Base-by-base conservation (phyloP, 768 basidiomycete genomes). In the Mycena capillaripes region DNA sequence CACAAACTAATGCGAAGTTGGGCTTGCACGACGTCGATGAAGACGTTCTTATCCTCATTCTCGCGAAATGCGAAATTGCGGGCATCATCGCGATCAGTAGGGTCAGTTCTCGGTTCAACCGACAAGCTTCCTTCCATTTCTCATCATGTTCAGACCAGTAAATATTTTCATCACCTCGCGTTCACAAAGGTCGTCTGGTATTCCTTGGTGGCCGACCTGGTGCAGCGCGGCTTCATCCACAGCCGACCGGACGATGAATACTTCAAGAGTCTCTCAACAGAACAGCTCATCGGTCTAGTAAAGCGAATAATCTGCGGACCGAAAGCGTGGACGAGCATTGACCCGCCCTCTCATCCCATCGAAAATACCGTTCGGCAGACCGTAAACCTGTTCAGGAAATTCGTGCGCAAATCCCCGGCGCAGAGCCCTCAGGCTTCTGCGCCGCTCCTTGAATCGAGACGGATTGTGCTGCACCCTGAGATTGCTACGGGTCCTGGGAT, bases 21-120 rank as follows among this genome's bases (percentile, higher is more conserved):
- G 25, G 52, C 38, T 44, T 66, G 8, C 21, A 23, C 14, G 42
- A 50, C 4, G 32, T 68, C 29, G 46, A 30, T n/a, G 57, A 66
- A 25, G 70, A 71, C 55, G 53, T 71, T 30, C 11, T 66, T 9
- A 19, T 65, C 58, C 38, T 53, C 27, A 60, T 72, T 61, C 56
- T 72, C 25, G 17, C 40, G 2, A n/a, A 42, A 8, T 72, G 71
- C 29, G 71, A 68, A 27, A 34, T 69, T 40, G 25, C 16, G 8
- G 30, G 12, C 25, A 50, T 72, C 32, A 14, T 72, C 4, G 44
- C 71, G 23, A 10, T 68, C 29, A 46, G 64, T 25, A 27, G 17
- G 23, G 71, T 52, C 44, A 27, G 60, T 69, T 57, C 46, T 3
- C 21, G 10, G n/a, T 17, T n/a, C 30, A n/a, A n/a, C n/a, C n/a